Conservation (phyloP, 2,329 filamentous ascomycete genomes). For the Fusarium sp. region DNA sequence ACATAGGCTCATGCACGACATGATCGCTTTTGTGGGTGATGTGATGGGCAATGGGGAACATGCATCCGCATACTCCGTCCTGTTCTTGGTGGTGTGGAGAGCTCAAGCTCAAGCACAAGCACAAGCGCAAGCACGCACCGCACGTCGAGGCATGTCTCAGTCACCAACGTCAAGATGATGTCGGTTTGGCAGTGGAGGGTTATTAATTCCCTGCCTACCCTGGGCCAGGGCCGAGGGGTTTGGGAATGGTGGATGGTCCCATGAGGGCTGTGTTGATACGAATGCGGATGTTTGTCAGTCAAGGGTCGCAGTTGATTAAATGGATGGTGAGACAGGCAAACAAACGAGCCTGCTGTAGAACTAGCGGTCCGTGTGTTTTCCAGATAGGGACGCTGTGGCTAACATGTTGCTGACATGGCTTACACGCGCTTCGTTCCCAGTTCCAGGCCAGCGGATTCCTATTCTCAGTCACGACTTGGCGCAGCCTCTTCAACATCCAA, state of each 20-base stretch:
- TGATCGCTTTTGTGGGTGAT: conserved; percentile 36
- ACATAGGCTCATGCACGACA: conserved; percentile 34
- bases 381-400: background rate
- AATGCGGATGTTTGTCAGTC: conserved; percentile 14
- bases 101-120: background rate
- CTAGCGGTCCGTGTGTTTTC: too few relatives aligned
- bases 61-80: background rate
- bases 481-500: conserved; percentile 7
- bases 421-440: conserved; percentile 21
- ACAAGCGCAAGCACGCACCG: too few relatives aligned
- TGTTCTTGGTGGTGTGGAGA: conserved; percentile 34
- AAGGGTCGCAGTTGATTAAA: conserved; percentile 9
- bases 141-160: conserved; percentile 14
- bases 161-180: conserved; percentile 32
- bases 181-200: conserved; percentile 9
- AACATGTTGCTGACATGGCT: conserved; percentile 13
- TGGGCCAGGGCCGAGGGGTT: conserved; percentile 12
- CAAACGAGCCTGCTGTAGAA: background rate
- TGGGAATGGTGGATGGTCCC: conserved; percentile 19
- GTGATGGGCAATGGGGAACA: conserved; percentile 11
- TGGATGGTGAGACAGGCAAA: conserved; percentile 1
- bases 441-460: conserved; percentile 7
- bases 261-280: conserved; percentile 21
- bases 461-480: conserved; percentile 18
- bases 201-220: conserved; percentile 16